Percentiles rank a stretch among this genome's conserved stretches.
phyloP scores from a whole-genome alignment of 2,329 filamentous ascomycete genomes.

The Podosphaera fusca region DNA sequence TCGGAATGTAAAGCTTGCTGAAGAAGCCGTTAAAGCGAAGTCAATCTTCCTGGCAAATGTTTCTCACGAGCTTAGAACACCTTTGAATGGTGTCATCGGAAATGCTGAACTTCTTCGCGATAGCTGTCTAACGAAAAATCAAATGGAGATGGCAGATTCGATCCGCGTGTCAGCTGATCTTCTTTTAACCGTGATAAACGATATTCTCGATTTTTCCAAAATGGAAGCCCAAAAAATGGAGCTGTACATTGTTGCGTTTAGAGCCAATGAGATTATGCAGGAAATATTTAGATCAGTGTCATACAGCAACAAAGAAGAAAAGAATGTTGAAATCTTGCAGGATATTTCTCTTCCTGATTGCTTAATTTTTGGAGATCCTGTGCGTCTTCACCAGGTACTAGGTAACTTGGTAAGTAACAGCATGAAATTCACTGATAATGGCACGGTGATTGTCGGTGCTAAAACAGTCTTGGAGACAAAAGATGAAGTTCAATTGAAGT shows the following conservation, averaged over 20 bases:
- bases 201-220: constrained; percentile 88
- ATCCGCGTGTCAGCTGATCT: constrained; percentile 72
- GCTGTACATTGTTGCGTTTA: constrained; percentile 48
- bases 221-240: constrained; percentile 78
- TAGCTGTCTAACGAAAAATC: constrained; percentile 49
- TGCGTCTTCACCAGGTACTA: constrained; percentile 41
- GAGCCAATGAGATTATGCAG: constrained; percentile 39
- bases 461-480: constrained; percentile 47
- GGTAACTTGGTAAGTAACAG: constrained; percentile 82
- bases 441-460: constrained; percentile 65
- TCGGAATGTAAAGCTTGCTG: constrained; percentile 57
- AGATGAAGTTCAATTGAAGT: constrained; percentile 51
- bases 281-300: constrained; percentile 43
- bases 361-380: constrained; percentile 46
- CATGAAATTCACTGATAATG: constrained; percentile 78
- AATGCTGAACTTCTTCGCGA: constrained; percentile 69
- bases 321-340: constrained; percentile 38
- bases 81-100: constrained; percentile 71
- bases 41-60: constrained; percentile 63
- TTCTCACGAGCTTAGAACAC: constrained; percentile 59
- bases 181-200: constrained; percentile 79
- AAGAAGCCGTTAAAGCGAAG: constrained; percentile 65
- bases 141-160: constrained; percentile 68
- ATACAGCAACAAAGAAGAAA: constrained; percentile 41
- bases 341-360: constrained; percentile 46